Evolutionary conservation across 2,329 filamentous ascomycete genomes (phyloP).

Genomic region (Zymoseptoria passerinii): DNA sequence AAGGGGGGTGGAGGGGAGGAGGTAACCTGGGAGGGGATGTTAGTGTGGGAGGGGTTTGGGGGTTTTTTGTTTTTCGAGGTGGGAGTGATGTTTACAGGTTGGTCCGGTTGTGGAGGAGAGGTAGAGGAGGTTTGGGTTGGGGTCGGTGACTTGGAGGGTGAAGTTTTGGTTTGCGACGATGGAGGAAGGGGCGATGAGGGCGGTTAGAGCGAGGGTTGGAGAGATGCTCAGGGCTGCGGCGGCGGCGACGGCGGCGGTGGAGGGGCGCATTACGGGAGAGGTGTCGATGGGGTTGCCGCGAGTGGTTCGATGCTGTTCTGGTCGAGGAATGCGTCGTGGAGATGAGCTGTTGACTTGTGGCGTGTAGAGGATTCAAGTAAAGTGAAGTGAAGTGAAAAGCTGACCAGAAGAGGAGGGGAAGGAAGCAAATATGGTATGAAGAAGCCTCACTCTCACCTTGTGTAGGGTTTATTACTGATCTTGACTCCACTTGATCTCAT

Average conservation of each 20-base stretch:
- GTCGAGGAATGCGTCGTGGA: neutral
- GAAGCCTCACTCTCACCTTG: too few species aligned
- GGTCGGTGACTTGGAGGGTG: constrained; percentile 27
- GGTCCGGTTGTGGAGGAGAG: constrained; percentile 28
- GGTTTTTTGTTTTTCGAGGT: neutral
- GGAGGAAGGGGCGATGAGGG: constrained; percentile 20
- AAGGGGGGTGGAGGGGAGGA: constrained; percentile 25
- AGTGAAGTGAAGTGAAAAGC: neutral
- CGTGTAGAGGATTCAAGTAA: neutral
- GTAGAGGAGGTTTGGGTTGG: constrained; percentile 14
- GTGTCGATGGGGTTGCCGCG: neutral
- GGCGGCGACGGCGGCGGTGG: neutral
- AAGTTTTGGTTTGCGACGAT: constrained; percentile 21
- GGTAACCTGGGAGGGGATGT: constrained; percentile 21
- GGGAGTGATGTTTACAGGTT: constrained; percentile 17
- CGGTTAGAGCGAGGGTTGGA: constrained; percentile 16
- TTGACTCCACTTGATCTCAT: neutral
- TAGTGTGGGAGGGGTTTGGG: neutral
- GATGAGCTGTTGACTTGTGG: neutral
- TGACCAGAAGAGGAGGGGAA: neutral
- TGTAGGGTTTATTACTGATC: too few species aligned
- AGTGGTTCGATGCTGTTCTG: neutral
- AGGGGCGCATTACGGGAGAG: constrained; percentile 1
- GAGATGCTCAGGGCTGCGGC: constrained; percentile 7
- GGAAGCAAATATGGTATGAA: neutral